phyloP scores from a whole-genome alignment of 139 green algal genomes.

The Asterochloris erici region DNA sequence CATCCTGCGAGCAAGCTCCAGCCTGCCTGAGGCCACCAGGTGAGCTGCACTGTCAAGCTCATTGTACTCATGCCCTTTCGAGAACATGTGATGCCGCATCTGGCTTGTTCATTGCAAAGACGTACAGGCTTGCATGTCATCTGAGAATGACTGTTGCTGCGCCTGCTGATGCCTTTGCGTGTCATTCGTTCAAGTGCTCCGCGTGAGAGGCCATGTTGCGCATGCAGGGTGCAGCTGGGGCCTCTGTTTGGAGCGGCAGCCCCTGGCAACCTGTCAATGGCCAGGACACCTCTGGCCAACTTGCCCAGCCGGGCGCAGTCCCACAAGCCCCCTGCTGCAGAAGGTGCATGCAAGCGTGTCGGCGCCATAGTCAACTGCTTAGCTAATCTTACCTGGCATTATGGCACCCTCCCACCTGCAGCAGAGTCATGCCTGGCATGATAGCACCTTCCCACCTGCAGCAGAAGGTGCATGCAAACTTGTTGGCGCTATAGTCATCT shows the following conservation, averaged over 20 bases:
- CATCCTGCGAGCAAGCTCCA: background rate
- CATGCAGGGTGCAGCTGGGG: constrained; percentile 3
- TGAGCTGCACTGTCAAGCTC: no score
- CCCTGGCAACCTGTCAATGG: constrained; percentile 6
- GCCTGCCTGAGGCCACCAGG: no score
- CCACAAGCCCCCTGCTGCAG: no score
- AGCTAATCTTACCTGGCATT: no score
- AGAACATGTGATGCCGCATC: background rate
- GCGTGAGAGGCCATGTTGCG: background rate
- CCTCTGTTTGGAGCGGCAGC: constrained; percentile 12
- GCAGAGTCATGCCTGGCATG: no score
- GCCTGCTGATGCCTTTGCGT: background rate
- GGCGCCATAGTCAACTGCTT: no score
- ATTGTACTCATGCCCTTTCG: no score
- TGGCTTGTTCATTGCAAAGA: background rate
- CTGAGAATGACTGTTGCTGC: background rate
- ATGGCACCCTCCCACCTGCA: no score
- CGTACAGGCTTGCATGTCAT: background rate
- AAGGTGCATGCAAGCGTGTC: no score
- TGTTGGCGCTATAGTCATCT: no score
- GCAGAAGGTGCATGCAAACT: no score
- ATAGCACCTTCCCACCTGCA: no score
- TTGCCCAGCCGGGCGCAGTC: background rate
- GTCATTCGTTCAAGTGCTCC: background rate
- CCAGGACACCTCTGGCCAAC: background rate